A percentile compares a stretch with the other conserved stretches of the same genome.
Conservation (phyloP, 108 stramenopile genomes). For the Ochromonas danica region DNA sequence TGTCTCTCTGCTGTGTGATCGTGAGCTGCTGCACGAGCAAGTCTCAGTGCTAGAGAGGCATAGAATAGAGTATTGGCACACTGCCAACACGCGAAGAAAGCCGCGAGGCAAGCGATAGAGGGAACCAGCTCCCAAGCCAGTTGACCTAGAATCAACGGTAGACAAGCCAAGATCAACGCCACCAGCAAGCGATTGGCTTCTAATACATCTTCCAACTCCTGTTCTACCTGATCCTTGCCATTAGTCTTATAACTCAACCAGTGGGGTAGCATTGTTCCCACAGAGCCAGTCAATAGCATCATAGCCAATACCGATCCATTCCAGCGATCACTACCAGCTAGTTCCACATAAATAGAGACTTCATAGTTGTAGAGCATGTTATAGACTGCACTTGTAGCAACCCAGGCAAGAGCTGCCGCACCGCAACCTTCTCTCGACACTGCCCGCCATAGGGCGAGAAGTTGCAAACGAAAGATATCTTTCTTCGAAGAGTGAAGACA, state of each 20-base stretch:
- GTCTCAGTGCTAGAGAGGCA: no score
- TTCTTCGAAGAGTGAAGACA: no score
- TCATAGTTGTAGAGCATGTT: slow-evolving; percentile 2
- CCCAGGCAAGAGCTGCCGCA: no score
- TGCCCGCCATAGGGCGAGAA: no score
- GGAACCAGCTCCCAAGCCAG: background rate
- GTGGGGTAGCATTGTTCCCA: slow-evolving; percentile 3
- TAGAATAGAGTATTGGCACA: background rate
- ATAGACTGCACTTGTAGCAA: no score
- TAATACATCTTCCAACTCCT: background rate
- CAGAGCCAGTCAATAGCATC: background rate
- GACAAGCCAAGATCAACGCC: background rate
- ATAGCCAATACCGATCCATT: background rate
- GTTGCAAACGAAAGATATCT: no score
- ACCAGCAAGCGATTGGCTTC: background rate
- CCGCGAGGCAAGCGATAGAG: background rate
- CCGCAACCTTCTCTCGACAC: no score
- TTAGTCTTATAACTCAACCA: background rate
- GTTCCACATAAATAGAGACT: slow-evolving; percentile 1
- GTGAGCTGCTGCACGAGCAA: background rate
- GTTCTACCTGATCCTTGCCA: background rate
- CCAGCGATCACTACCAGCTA: background rate
- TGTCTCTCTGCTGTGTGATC: background rate
- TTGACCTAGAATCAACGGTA: background rate
- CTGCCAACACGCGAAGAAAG: background rate